phyloP scores from a whole-genome alignment of 2,329 filamentous ascomycete genomes.

The Stylonectria norvegica region DNA sequence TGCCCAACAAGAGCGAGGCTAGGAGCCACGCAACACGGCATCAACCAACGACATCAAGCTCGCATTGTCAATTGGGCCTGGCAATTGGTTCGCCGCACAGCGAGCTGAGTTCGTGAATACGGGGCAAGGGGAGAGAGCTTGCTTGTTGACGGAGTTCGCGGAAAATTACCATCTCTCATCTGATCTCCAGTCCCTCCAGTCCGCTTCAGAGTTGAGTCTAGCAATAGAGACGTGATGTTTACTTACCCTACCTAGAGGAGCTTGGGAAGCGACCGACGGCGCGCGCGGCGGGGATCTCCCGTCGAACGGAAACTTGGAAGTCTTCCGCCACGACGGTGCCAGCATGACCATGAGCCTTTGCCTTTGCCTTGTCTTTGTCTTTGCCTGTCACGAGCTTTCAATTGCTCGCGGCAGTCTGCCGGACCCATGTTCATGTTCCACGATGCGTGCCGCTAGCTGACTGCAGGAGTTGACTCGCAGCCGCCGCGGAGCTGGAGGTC shows the following conservation, averaged over 20 bases:
- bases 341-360: slow-evolving; percentile 3
- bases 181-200: background rate
- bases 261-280: no score
- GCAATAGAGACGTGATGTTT: no score
- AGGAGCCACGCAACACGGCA: slow-evolving; percentile 14
- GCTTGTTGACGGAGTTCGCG: background rate
- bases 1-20: slow-evolving; percentile 1
- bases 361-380: background rate
- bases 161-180: background rate
- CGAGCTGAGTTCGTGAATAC: background rate
- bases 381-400: background rate
- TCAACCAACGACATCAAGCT: slow-evolving; percentile 8
- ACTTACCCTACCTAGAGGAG: no score
- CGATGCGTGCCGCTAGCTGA: background rate
- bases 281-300: no score
- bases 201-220: no score
- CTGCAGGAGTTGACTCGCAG: background rate
- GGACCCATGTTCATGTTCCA: background rate
- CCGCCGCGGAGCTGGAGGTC: background rate
- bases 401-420: background rate
- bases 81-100: slow-evolving; percentile 5
- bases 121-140: background rate
- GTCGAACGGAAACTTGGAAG: background rate
- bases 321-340: slow-evolving; percentile 2
- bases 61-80: slow-evolving; percentile 9